Conservation (phyloP, 805 yeast genomes). For the Yarrowia deformans region DNA sequence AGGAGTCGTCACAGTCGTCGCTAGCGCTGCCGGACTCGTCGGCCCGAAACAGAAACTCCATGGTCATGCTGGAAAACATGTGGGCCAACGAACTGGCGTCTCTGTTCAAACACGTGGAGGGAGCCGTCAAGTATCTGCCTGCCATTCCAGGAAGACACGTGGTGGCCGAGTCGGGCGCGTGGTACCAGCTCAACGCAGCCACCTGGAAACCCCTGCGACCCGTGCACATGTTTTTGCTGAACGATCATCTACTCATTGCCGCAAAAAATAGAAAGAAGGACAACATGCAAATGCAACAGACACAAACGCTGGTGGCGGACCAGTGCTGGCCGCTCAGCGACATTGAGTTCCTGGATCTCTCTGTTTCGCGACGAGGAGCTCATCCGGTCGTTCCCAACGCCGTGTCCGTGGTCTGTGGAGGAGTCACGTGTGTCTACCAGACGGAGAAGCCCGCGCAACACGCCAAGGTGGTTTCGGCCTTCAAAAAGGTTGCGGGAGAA, state of each 20-base stretch:
- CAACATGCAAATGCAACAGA: conserved; percentile 48
- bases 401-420: conserved; percentile 58
- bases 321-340: conserved; percentile 81
- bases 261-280: conserved; percentile 58
- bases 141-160: conserved; percentile 82
- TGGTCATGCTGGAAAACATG: conserved; percentile 74
- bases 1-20: conserved; percentile 10
- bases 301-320: conserved; percentile 65
- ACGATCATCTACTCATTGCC: conserved; percentile 79
- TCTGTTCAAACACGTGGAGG: conserved; percentile 83
- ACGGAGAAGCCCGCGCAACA: conserved; percentile 44
- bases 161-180: conserved; percentile 76
- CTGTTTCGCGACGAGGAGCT: conserved; percentile 43
- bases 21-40: conserved; percentile 32
- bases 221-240: conserved; percentile 76
- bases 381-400: conserved; percentile 46
- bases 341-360: conserved; percentile 57
- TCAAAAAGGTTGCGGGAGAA: conserved; percentile 41
- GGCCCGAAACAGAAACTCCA: conserved; percentile 67
- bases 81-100: conserved; percentile 79
- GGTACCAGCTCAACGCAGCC: conserved; percentile 86
- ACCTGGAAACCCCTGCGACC: conserved; percentile 82
- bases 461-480: conserved; percentile 41
- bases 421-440: conserved; percentile 56
- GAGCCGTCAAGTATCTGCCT: conserved; percentile 82